Percentiles rank a stretch among this genome's conserved stretches.
Evolutionary conservation across 2,329 filamentous ascomycete species (phyloP).

Genomic region (Monosporascus sp.): DNA sequence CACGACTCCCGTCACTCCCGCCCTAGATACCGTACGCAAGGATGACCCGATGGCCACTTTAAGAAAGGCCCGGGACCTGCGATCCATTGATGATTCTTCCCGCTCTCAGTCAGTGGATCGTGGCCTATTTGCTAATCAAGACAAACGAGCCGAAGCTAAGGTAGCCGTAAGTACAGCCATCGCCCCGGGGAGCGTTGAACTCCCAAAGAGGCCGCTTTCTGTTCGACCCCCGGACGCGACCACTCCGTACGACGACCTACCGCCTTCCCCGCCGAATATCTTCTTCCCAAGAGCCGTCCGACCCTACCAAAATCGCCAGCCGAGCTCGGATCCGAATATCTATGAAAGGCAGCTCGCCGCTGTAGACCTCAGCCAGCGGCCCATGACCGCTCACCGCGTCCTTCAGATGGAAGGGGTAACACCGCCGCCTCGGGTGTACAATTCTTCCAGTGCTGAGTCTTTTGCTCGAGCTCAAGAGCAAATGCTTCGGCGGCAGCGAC

Average conservation of each 20-base stretch:
- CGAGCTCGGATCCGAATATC: conserved; percentile 41
- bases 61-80: conserved; percentile 37
- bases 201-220: conserved; percentile 42
- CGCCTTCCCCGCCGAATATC: conserved; percentile 33
- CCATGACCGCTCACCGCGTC: conserved; percentile 42
- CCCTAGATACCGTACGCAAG: conserved; percentile 24
- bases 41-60: conserved; percentile 40
- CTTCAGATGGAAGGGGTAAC: conserved; percentile 33
- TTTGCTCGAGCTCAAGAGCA: conserved; percentile 33
- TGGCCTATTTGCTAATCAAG: conserved; percentile 51
- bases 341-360: conserved; percentile 30
- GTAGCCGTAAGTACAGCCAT: conserved; percentile 58
- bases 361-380: conserved; percentile 39
- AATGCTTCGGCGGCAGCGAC: conserved; percentile 26
- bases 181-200: conserved; percentile 56
- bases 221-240: conserved; percentile 40
- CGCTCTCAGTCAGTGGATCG: conserved; percentile 62
- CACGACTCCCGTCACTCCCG: conserved; percentile 34
- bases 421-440: conserved; percentile 30
- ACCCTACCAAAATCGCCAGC: conserved; percentile 39
- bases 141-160: conserved; percentile 61
- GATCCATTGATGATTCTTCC: conserved; percentile 39
- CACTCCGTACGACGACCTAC: conserved; percentile 18
- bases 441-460: conserved; percentile 35
- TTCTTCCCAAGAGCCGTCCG: conserved; percentile 34